These are phyloP conservation scores for Hypoxylon sp. DNA, from an alignment of 2,329 filamentous ascomycete genomes.

Conservation along the genomic window DNA sequence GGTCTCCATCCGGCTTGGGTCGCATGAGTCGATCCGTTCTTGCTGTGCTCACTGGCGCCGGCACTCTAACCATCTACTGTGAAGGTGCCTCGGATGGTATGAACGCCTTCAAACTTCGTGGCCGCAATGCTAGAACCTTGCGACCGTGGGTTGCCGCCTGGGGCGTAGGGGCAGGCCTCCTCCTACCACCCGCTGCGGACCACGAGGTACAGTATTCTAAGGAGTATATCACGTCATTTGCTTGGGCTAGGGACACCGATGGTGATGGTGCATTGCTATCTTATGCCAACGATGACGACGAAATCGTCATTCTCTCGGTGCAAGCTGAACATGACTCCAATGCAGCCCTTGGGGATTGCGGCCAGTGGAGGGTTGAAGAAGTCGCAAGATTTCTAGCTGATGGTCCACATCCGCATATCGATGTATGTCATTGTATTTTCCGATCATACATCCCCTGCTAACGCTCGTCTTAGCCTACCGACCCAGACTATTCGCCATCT, in stretches of 20 bases:
- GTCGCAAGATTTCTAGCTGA: slow-evolving; percentile 57
- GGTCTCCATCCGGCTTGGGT: slow-evolving; percentile 68
- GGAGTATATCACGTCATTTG: slow-evolving; percentile 58
- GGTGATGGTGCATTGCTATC: slow-evolving; percentile 57
- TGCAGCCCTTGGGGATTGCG: slow-evolving; percentile 32
- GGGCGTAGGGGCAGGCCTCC: slow-evolving; percentile 62
- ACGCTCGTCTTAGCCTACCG: slow-evolving; percentile 41
- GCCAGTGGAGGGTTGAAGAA: slow-evolving; percentile 60
- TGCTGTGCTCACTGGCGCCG: slow-evolving; percentile 59
- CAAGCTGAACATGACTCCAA: slow-evolving; percentile 48
- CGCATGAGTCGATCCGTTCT: slow-evolving; percentile 62
- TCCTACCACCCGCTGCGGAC: slow-evolving; percentile 54
- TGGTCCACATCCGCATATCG: slow-evolving; percentile 53
- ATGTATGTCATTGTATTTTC: slow-evolving; percentile 42
- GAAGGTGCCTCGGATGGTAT: slow-evolving; percentile 50
- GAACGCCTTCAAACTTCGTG: slow-evolving; percentile 41
- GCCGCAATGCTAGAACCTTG: slow-evolving; percentile 53
- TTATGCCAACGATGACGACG: slow-evolving; percentile 59
- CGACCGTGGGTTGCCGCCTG: slow-evolving; percentile 63
- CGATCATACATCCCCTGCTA: neutral
- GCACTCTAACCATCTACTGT: slow-evolving; percentile 60
- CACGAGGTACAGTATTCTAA: slow-evolving; percentile 44
- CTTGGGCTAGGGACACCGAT: slow-evolving; percentile 59
- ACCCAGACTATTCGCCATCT: slow-evolving; percentile 59
- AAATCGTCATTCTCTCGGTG: slow-evolving; percentile 61